Evolutionary conservation across 495 filamentous ascomycete genomes (phyloP), one percentile per base, ranked within the genome.

Genomic region (Ramalina intermedia): DNA sequence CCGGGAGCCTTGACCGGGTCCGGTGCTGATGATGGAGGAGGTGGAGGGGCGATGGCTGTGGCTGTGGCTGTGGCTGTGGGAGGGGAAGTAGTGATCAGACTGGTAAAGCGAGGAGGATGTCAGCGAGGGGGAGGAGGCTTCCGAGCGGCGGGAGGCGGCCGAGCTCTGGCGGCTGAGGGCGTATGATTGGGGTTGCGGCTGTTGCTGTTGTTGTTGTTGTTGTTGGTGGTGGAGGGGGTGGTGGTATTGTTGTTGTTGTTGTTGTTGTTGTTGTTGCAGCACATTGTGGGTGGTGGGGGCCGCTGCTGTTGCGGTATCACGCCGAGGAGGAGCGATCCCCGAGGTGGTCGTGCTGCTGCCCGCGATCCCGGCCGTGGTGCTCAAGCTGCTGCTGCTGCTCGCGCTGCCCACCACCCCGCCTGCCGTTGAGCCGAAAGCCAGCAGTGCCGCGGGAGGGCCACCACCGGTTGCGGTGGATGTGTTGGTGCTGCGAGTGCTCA

Each of bases 401-500:
- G 37, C 43, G 12, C 55, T 33, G 29, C 29, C 29, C 12, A 13
- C 7, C 29, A 11, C 6, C 29, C 29, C 56, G 13, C 29, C 56
- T n/a, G 47, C 50, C 12, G 41, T 41, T 33, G 29, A 33, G 29
- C 29, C 29, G 29, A 33, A 12, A 13, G 29, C 3, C 29, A 8
- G 29, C 7, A 7, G 29, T 8, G 29, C 8, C 7, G 29, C 8
- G 1, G 29, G 7, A 2, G 29, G 29, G 7, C 8, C 29, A 13
- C 27, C 27, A 9, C 29, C 29, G 49, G 65, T 53, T 54, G 66
- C 53, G 60, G 63, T 61, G 63, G 74, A 56, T 60, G 69, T 57
- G 67, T 69, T 65, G 63, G 61, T 23, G 65, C 61, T 47, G 68
- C 71, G 67, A 12, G 71, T 69, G 54, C 76, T 80, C 26, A 81